Evolutionary conservation across 1,284 basidiomycete genomes (phyloP), one percentile per base, ranked within the genome.

Genomic region (Cutaneotrichosporon curvatum): DNA sequence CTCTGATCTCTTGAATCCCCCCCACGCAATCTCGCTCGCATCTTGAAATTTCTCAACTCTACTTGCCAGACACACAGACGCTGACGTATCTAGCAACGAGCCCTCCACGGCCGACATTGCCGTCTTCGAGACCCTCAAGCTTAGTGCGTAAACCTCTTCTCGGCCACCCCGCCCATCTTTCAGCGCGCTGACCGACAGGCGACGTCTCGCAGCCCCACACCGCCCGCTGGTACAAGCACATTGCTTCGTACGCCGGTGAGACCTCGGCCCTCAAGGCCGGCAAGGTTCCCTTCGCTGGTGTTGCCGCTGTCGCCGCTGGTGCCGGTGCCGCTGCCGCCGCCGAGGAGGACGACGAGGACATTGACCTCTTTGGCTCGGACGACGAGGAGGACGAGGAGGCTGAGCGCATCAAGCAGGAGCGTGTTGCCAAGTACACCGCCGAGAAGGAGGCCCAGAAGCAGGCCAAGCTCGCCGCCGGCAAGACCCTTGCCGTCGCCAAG

Each of bases 91-190:
- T 65, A 98, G 94, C 56, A 90, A 89, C 78, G 82, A 84, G 47
- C 86, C 94, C 49, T 92, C 92, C 45, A 92, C 97, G 76, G 91
- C 94, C 56, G 94, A 99, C 76, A 91, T 96, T 47, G 81, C 81
- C 65, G 88, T 95, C 72, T 95, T 85, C 83, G 87, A 88, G 73
- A 76, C 83, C 40, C 44, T 41, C 43, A 49, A 43, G 46, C 44
- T 47, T 32, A 46, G 40, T 46, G 37, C 42, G 39, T 36, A 15
- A 16, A 15, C 10, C 37, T 14, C 11, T 12, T 9, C n/a, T n/a
- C n/a, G n/a, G n/a, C 40, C 4, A 18, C n/a, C 30, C 40, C 32
- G 9, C 40, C 16, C 25, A 16, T 16, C 15, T 16, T 22, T n/a
- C n/a, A n/a, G n/a, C n/a, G 36, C 8, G 9, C 40, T 37, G 33